Base-by-base conservation (phyloP, 352 stramenopile species). In the Thalassiosira livingstoniorum region DNA sequence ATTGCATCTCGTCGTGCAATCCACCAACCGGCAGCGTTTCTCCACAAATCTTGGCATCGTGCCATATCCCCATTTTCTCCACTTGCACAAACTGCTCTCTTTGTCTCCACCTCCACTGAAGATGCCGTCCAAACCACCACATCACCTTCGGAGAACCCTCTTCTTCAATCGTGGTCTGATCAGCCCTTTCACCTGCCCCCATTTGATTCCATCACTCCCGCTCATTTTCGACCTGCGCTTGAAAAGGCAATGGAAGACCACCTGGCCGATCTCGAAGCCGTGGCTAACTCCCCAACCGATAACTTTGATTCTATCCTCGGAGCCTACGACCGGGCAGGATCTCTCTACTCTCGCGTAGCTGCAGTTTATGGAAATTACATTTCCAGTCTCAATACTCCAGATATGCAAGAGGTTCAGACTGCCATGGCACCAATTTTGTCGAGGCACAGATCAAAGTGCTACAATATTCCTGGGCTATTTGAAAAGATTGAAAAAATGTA, bases 381-480 rank as follows among this genome's bases (percentile, higher is more conserved):
- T 23, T 85, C 67, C 0, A 90, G 75, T 42, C 51, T 87, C 21
- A 94, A 92, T 66, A 90, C 87, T 31, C 77, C 86, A 0, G 88
- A 94, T 53, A 85, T 95, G 64, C 87, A 94, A 78, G 47, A n/a
- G 10, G 86, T 95, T 21, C 87, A 95, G 51, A 89, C 74, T 0
- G 75, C 88, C 47, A 88, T 95, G 77, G 80, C 83, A 4, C 88
- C 86, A 0, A 72, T 93, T 0, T 53, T 94, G 1, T 90, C 79
- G 66, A 58, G 82, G 27, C 86, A 94, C 75, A 35, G n/a, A 32
- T 86, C 69, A 0, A 66, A 75, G 35, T 80, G 72, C n/a, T 92
- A 85, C 39, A 83, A 82, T 31, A 65, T 93, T 31, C 90, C 88
- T 18, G 92, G 92, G 35, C 75, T 95, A 25, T 95, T 95, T 72